Base-by-base conservation (phyloP, 192 early-diverging fungal genomes). In the Chytriomyces sp. region DNA sequence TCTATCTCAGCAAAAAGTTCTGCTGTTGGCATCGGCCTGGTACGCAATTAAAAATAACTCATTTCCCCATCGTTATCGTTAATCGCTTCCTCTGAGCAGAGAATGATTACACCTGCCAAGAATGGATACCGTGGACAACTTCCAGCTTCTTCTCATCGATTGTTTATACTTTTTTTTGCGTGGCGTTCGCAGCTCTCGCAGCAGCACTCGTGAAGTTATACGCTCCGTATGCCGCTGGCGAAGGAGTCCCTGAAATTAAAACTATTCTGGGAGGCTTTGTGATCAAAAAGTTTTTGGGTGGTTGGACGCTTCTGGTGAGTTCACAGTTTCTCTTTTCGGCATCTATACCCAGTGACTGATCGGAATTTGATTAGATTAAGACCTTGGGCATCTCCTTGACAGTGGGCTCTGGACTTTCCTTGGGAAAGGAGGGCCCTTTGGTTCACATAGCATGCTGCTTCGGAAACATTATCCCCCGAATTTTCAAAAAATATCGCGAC, bases 251-350 rank as follows among this genome's bases (percentile, higher is more conserved):
- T 16, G 96, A 99, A 83, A 92, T 99, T 67, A 99, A 99, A 80
- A 95, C 94, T 18, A 98, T 99, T 53, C 82, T 99, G 49, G 94
- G 96, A 62, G 97, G 97, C 9, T 99, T 99, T 86, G 94, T 97
- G 28, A 97, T 99, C 72, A 89, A 93, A 44, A 91, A 92, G 48
- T 99, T 98, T 83, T 82, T 99, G 49, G 96, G 95, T 9, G 86
- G 92, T 28, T 90, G 93, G 81, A 98, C 96, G 16, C 84, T 99
- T 24, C 67, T 95, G 75, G 94, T 97, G 50, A 13, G 77, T 80
- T 35, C 63, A 5, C 10, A 45, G 7, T 35, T 13, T 64, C 64
- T 6, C 64, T 28, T 26, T 26, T 43, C 13, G 26, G 13, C 3
- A 6, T 26, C 3, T 26, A 20, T 3, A 23, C 26, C 24, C 64